Evolutionary conservation across 306 rosid species (phyloP).

Genomic region (Prinsepia uniflora): DNA sequence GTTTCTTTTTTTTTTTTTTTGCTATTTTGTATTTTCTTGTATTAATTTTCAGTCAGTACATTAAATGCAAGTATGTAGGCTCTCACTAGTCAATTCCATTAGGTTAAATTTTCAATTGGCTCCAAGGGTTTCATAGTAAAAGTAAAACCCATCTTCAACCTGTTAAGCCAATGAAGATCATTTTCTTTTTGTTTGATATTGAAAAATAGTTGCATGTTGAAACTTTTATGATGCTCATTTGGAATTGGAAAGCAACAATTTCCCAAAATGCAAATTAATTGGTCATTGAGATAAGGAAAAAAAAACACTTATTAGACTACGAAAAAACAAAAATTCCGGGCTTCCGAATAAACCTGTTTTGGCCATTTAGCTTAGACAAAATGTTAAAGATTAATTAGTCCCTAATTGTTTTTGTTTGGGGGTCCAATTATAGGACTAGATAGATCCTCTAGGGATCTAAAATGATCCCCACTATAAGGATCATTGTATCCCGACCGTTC

Average conservation of each 20-base stretch:
- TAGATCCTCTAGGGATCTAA: too few relatives aligned
- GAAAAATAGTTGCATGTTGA: too few relatives aligned
- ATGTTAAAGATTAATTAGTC: too few relatives aligned
- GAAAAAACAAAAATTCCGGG: background rate
- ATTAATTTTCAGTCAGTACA: conserved; percentile 5
- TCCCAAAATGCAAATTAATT: background rate
- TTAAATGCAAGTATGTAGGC: background rate
- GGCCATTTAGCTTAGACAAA: conserved; percentile 2
- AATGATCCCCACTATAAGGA: too few relatives aligned
- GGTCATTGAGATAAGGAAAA: background rate
- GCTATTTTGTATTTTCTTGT: conserved; percentile 12
- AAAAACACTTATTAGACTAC: background rate
- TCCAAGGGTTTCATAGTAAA: background rate
- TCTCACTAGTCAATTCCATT: background rate
- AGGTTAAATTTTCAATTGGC: background rate
- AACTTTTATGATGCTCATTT: conserved; percentile 7
- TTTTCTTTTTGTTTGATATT: background rate
- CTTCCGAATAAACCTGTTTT: conserved; percentile 12
- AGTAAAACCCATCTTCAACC: conserved; percentile 1
- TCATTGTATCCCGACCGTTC: too few relatives aligned
- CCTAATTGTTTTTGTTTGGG: too few relatives aligned
- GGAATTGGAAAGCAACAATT: conserved; percentile 21
- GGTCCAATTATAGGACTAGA: too few relatives aligned
- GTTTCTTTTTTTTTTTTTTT: too few relatives aligned
- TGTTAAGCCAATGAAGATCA: background rate